A percentile compares a stretch with the other conserved stretches of the same genome.
Evolutionary conservation across 352 stramenopile genomes (phyloP).

Genomic region (Phytophthora kernoviae): DNA sequence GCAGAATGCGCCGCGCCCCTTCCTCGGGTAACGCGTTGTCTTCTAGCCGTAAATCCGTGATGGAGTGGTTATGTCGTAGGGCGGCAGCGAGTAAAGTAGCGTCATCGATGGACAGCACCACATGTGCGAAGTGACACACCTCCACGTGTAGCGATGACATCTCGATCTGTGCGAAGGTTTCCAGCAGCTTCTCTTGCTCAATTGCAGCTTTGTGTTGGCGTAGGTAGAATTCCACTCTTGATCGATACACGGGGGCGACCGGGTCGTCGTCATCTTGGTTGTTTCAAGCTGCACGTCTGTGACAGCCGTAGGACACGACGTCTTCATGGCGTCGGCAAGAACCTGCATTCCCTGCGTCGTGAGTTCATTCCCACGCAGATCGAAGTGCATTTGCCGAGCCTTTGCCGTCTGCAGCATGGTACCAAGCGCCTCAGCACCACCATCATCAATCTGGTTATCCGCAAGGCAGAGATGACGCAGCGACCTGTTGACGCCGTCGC

Average conservation of each 20-base stretch:
- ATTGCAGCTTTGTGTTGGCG: conserved; percentile 28
- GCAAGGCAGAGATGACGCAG: conserved; percentile 42
- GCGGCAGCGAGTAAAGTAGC: conserved; percentile 35
- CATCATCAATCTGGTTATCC: conserved; percentile 48
- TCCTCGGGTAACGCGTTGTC: conserved; percentile 49
- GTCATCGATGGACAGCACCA: conserved; percentile 41
- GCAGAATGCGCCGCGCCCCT: conserved; percentile 32
- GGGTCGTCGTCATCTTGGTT: conserved; percentile 43
- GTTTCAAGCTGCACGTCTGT: conserved; percentile 30
- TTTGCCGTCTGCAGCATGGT: conserved; percentile 29
- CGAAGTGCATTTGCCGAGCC: conserved; percentile 23
- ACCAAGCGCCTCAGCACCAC: conserved; percentile 26
- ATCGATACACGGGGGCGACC: conserved; percentile 19
- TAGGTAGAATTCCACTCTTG: conserved; percentile 46
- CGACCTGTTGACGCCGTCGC: conserved; percentile 19
- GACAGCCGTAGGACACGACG: conserved; percentile 21
- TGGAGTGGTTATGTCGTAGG: conserved; percentile 31
- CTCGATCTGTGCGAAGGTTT: conserved; percentile 21
- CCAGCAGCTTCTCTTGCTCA: conserved; percentile 12
- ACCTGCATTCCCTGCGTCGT: conserved; percentile 20
- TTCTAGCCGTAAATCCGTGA: conserved; percentile 37
- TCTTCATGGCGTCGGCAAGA: conserved; percentile 33
- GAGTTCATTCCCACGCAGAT: conserved; percentile 42
- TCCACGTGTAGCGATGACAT: conserved; percentile 29
- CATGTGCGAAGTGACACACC: conserved; percentile 41